Evolutionary conservation across 176 grass and related monocot genomes (phyloP).

Genomic region (Guadua angustifolia): DNA sequence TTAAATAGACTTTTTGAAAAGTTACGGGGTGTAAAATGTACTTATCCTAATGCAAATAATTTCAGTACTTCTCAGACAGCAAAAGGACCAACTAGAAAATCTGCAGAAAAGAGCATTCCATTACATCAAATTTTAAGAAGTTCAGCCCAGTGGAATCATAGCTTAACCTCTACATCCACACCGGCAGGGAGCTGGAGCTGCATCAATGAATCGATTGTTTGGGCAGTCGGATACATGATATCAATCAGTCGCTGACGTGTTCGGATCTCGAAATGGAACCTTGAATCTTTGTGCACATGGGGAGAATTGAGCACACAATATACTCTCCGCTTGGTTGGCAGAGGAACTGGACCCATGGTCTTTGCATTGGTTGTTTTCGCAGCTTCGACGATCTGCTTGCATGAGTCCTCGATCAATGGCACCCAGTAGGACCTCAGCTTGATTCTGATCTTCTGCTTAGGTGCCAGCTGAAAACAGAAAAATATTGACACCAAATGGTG

Average conservation of each 20-base stretch:
- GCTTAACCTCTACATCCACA: slow-evolving; percentile 96
- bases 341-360: slow-evolving; percentile 87
- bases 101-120: slow-evolving; percentile 27
- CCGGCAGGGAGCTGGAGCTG: slow-evolving; percentile 94
- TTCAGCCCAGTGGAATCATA: slow-evolving; percentile 61
- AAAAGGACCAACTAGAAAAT: slow-evolving; percentile 23
- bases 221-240: slow-evolving; percentile 89
- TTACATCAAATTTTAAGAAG: slow-evolving; percentile 25
- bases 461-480: slow-evolving; percentile 57
- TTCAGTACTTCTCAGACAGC: slow-evolving; percentile 11
- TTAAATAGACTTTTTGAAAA: too few relatives aligned
- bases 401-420: slow-evolving; percentile 81
- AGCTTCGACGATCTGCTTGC: slow-evolving; percentile 92
- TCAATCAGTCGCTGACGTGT: slow-evolving; percentile 92
- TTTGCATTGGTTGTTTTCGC: slow-evolving; percentile 89
- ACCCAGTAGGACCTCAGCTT: slow-evolving; percentile 98
- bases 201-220: slow-evolving; percentile 93
- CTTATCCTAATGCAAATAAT: background rate
- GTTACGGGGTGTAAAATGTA: too few relatives aligned
- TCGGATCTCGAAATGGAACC: slow-evolving; percentile 95
- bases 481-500: slow-evolving; percentile 7
- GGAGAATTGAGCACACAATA: slow-evolving; percentile 98
- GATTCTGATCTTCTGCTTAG: slow-evolving; percentile 92
- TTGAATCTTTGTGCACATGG: slow-evolving; percentile 93
- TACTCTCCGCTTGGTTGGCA: slow-evolving; percentile 78